Base-by-base conservation (phyloP, 208 protist genomes). In the Porcisia hertigi region DNA sequence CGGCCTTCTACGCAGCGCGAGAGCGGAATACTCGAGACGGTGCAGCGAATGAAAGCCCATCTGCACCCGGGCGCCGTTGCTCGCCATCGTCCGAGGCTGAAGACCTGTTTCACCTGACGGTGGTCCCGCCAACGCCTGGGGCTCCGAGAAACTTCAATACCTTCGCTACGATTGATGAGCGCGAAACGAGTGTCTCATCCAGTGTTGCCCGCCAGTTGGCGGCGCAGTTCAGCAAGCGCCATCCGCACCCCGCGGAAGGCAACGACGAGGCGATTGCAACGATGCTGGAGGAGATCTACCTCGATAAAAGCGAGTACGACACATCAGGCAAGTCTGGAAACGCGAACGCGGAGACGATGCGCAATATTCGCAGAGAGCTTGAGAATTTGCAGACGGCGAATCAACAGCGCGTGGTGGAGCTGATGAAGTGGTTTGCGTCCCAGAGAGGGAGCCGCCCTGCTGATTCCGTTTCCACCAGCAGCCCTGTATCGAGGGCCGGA, bases 391-490 rank as follows among this genome's bases (percentile, higher is more conserved):
- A 90, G 63, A 63, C 52, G n/a, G 54, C 81, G 25, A 74, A 81
- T 67, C 55, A 76, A 65, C 79, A 93, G 82, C 87, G 89, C 18
- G 82, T 90, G 80, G 79, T 71, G 59, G 86, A 91, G 70, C 82
- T 92, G 9, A 73, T 81, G 58, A 66, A 85, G 70, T 87, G 82
- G 18, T 87, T 84, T 69, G 75, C 73, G 36, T 75, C 80, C 65
- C 82, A 78, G 14, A 77, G 85, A 67, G 69, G 39, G 14, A 49
- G 80, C 36, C 34, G 71, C 23, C 45, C 64, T 59, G 64, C 12
- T 11, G 70, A 53, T 0, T 8, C 12, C 7, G 71, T 11, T 30
- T 20, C 8, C 12, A 36, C 14, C 65, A n/a, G n/a, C n/a, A 3
- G 41, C 18, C 41, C 30, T 7, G 43, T 18, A 23, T 18, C 45